These are phyloP conservation scores for Euphorbia schlechtendalii DNA, from an alignment of 441 rosid species.

Conservation along the genomic window DNA sequence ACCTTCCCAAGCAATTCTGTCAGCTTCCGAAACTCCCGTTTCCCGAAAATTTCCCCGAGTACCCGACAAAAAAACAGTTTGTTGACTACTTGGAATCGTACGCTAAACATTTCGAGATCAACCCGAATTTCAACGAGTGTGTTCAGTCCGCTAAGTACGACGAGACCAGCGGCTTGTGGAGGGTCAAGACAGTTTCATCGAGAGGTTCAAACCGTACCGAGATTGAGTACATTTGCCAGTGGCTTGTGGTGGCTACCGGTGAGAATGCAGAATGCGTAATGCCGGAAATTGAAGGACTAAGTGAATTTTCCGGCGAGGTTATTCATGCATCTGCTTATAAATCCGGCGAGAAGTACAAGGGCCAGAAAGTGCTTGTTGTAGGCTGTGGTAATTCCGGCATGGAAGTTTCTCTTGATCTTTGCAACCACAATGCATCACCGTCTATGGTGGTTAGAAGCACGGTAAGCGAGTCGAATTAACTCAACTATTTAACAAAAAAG, in stretches of 20 bases:
- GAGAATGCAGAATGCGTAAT: slow-evolving; percentile 76
- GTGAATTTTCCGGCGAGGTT: slow-evolving; percentile 48
- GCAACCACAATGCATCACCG: slow-evolving; percentile 53
- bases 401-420: slow-evolving; percentile 84
- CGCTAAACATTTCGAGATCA: slow-evolving; percentile 54
- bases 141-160: slow-evolving; percentile 67
- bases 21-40: slow-evolving; percentile 57
- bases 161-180: slow-evolving; percentile 59
- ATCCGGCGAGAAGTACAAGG: slow-evolving; percentile 52
- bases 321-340: slow-evolving; percentile 67
- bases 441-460: slow-evolving; percentile 80
- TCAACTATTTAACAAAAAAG: background rate
- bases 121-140: slow-evolving; percentile 57
- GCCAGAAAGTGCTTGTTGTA: slow-evolving; percentile 66
- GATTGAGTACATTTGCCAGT: slow-evolving; percentile 67
- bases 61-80: slow-evolving; percentile 71
- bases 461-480: slow-evolving; percentile 36
- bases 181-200: slow-evolving; percentile 44
- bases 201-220: slow-evolving; percentile 22
- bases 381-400: slow-evolving; percentile 96
- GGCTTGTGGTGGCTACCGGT: slow-evolving; percentile 90
- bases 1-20: slow-evolving; percentile 77
- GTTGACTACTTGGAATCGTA: slow-evolving; percentile 62
- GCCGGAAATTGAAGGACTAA: slow-evolving; percentile 69
- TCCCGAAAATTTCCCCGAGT: slow-evolving; percentile 59